Conservation (phyloP, 352 stramenopile genomes). For the Phytopythium helicoides region DNA sequence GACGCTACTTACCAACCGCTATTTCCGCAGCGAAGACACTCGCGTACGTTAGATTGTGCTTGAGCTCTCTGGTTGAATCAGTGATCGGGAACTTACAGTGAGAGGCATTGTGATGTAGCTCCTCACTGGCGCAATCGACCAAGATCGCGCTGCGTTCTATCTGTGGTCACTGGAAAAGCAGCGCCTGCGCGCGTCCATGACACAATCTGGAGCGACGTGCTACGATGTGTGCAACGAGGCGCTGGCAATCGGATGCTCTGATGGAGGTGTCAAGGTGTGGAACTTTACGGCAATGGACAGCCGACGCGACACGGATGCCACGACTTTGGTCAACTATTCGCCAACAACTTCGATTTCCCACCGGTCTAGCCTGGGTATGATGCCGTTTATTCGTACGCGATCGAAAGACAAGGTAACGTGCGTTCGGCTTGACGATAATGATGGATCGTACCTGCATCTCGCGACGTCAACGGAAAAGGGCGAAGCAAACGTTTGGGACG, state of each 20-base stretch:
- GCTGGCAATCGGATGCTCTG: conserved; percentile 67
- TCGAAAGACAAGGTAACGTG: conserved; percentile 78
- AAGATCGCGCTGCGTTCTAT: conserved; percentile 80
- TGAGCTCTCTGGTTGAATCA: too few species aligned
- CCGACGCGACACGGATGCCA: conserved; percentile 38
- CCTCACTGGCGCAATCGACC: conserved; percentile 67
- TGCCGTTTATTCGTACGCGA: conserved; percentile 80
- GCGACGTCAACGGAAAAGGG: conserved; percentile 85
- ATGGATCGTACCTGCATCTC: conserved; percentile 75
- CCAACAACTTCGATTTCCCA: conserved; percentile 76
- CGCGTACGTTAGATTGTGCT: conserved; percentile 34
- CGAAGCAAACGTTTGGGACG: conserved; percentile 86
- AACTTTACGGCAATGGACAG: conserved; percentile 66
- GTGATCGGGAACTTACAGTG: too few species aligned
- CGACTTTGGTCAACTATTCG: conserved; percentile 42
- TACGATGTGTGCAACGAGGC: conserved; percentile 83
- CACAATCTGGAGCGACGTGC: conserved; percentile 62
- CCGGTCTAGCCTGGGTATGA: conserved; percentile 73
- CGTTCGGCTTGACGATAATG: conserved; percentile 79
- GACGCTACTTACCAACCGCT: conserved; percentile 60
- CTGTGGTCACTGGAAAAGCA: conserved; percentile 82
- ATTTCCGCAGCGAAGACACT: conserved; percentile 56
- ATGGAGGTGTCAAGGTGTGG: conserved; percentile 83
- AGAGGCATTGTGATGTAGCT: too few species aligned
- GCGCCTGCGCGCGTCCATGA: conserved; percentile 59